Evolutionary conservation across 2,329 filamentous ascomycete species (phyloP).

Genomic region (Aureobasidium pullulans): DNA sequence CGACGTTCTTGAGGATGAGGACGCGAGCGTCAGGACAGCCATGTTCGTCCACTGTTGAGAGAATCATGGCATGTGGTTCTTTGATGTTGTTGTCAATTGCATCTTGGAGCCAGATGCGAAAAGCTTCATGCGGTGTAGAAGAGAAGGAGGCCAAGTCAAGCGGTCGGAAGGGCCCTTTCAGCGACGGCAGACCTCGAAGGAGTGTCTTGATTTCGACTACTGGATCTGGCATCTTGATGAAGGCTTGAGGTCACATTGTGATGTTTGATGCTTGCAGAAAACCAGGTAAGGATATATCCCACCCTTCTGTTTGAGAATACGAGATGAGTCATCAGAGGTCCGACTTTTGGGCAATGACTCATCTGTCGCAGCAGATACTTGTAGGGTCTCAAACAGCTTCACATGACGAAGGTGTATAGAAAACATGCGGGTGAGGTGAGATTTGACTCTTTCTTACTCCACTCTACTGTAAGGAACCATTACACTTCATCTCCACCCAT

Average conservation of each 20-base stretch:
- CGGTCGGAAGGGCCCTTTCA: background rate
- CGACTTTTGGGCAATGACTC: no score
- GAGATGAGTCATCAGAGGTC: background rate
- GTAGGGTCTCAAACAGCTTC: no score
- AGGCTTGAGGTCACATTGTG: no score
- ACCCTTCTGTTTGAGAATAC: background rate
- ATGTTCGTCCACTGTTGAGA: background rate
- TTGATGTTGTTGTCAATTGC: background rate
- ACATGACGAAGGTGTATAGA: no score
- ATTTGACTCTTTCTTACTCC: background rate
- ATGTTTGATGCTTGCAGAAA: background rate
- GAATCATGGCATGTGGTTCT: background rate
- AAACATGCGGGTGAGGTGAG: no score
- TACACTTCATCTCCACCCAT: constrained; percentile 40
- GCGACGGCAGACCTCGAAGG: background rate
- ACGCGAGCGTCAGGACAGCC: background rate
- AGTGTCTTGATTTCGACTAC: background rate
- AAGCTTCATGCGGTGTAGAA: background rate
- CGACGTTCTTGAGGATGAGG: background rate
- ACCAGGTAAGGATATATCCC: background rate
- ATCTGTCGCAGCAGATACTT: no score
- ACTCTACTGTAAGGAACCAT: background rate
- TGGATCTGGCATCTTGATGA: background rate
- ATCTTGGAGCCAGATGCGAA: background rate
- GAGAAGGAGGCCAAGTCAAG: background rate